Conservation (phyloP, 768 basidiomycete genomes). For the Lactarius sanguifluus region DNA sequence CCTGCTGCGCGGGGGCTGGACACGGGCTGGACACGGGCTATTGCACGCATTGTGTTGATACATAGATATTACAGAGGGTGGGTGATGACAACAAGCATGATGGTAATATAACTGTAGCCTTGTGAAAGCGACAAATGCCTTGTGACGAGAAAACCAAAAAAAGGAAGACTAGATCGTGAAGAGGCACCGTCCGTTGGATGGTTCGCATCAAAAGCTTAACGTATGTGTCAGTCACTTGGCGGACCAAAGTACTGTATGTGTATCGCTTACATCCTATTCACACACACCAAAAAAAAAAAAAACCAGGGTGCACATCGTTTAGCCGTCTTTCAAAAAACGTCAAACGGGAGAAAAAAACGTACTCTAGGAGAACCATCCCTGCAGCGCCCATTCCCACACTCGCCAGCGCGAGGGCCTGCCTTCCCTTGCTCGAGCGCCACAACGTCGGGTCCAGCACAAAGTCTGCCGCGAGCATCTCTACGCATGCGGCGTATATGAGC, state of each 20-base stretch:
- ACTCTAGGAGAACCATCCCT: constrained; percentile 62
- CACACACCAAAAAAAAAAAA: neutral
- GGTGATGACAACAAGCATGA: neutral
- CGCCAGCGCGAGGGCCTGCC: constrained; percentile 55
- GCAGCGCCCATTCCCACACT: constrained; percentile 62
- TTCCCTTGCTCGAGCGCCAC: constrained; percentile 40
- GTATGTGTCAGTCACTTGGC: neutral
- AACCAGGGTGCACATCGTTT: neutral
- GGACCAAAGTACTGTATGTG: neutral
- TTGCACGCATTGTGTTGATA: neutral
- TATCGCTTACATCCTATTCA: neutral
- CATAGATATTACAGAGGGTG: neutral
- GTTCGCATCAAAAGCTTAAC: constrained; percentile 1
- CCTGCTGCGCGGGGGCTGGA: neutral
- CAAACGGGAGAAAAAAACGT: constrained; percentile 27
- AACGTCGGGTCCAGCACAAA: constrained; percentile 71
- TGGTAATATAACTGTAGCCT: neutral
- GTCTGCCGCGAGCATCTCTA: constrained; percentile 86
- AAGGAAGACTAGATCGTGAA: neutral
- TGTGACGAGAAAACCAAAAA: neutral
- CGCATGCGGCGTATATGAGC: constrained; percentile 79
- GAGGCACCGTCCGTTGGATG: neutral
- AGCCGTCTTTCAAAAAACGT: neutral
- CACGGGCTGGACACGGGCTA: neutral
- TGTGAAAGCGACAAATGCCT: neutral